A percentile compares a stretch with the other conserved stretches of the same genome.
phyloP scores from a whole-genome alignment of 192 early-diverging fungal species.

The Umbelopsis isabellina region DNA sequence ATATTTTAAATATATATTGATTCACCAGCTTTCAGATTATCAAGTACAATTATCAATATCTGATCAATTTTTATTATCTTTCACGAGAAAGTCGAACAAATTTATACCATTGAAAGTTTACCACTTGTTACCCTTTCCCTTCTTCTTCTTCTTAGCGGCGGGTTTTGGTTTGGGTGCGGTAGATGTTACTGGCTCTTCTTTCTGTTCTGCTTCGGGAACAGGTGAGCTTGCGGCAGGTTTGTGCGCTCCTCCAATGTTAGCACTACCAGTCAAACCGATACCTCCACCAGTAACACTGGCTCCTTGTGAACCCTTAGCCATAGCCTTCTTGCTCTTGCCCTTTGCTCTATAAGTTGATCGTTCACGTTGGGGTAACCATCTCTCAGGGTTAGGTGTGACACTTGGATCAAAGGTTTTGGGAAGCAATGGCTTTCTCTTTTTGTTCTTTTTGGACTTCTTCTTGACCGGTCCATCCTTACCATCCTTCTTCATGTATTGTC shows the following conservation, averaged over 20 bases:
- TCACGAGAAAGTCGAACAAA: conserved; percentile 15
- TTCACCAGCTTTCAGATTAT: too few species aligned
- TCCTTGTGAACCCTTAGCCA: conserved; percentile 68
- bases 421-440: conserved; percentile 53
- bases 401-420: conserved; percentile 62
- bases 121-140: conserved; percentile 46
- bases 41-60: too few species aligned
- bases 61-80: neutral
- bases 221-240: conserved; percentile 10
- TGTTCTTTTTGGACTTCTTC: conserved; percentile 53
- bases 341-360: conserved; percentile 57
- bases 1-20: too few species aligned
- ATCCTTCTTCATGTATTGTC: conserved; percentile 57
- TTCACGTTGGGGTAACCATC: conserved; percentile 74
- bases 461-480: conserved; percentile 31
- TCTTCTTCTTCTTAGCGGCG: conserved; percentile 48
- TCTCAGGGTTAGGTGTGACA: conserved; percentile 63
- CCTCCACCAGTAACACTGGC: conserved; percentile 65
- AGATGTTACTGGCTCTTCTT: conserved; percentile 27
- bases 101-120: conserved; percentile 8
- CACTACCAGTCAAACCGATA: conserved; percentile 73
- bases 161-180: conserved; percentile 23
- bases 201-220: conserved; percentile 7
- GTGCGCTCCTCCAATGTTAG: conserved; percentile 57
- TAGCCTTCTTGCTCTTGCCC: conserved; percentile 60